Percentiles rank a stretch among this genome's conserved stretches.
phyloP scores from a whole-genome alignment of 305 asterid genomes.

The Fraxinus angustifolia region DNA sequence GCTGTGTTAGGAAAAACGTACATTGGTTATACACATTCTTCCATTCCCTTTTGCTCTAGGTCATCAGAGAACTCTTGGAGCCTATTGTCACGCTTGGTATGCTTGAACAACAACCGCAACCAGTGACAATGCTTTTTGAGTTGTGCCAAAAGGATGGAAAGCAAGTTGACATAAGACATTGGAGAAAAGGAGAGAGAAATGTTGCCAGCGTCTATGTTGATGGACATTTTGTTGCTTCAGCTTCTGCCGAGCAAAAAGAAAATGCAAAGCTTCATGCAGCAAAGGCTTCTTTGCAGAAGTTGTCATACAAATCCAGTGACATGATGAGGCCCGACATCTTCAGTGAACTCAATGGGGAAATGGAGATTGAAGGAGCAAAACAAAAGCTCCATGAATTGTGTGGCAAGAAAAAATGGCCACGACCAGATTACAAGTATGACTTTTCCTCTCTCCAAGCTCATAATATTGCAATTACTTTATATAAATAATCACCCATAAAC shows the following conservation, averaged over 20 bases:
- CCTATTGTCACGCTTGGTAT: conserved; percentile 58
- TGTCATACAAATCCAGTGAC: conserved; percentile 25
- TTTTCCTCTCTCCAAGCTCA: neutral
- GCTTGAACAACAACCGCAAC: conserved; percentile 70
- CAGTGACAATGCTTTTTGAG: conserved; percentile 66
- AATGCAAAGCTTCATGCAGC: conserved; percentile 78
- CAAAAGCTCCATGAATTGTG: conserved; percentile 67
- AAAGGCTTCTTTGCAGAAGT: conserved; percentile 53
- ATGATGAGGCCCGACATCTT: neutral
- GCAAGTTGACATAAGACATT: conserved; percentile 38
- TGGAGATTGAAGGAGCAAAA: conserved; percentile 59
- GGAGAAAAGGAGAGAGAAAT: conserved; percentile 5
- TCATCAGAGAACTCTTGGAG: conserved; percentile 42
- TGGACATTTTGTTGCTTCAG: conserved; percentile 55
- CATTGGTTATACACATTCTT: conserved; percentile 5
- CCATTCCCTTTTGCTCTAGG: conserved; percentile 23
- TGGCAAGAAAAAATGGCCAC: conserved; percentile 53
- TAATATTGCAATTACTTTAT: neutral
- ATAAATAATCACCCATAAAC: neutral
- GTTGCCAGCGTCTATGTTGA: conserved; percentile 45
- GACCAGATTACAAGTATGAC: conserved; percentile 64
- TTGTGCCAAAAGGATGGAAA: conserved; percentile 69
- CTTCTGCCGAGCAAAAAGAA: conserved; percentile 64
- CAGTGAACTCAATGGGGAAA: conserved; percentile 31
- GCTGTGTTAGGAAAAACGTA: neutral